phyloP scores from a whole-genome alignment of 2,329 filamentous ascomycete species.

The Nannizziopsis arthrosporioides region DNA sequence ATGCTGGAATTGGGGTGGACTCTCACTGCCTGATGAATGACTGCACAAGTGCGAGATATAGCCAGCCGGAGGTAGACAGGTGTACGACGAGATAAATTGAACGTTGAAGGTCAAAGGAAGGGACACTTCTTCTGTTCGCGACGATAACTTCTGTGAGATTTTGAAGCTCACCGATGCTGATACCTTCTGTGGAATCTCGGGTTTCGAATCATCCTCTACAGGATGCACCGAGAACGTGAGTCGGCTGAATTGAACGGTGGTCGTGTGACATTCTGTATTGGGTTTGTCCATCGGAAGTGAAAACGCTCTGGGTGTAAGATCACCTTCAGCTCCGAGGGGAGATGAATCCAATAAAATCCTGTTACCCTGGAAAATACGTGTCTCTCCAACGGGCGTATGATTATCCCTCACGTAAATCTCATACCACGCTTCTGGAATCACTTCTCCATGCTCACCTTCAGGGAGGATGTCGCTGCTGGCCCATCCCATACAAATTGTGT shows the following conservation, averaged over 20 bases:
- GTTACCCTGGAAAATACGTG: constrained; percentile 36
- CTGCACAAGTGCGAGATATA: constrained; percentile 14
- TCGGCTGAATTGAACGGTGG: constrained; percentile 10
- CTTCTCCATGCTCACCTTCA: constrained; percentile 21
- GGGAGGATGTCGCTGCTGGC: constrained; percentile 35
- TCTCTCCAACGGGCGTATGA: constrained; percentile 15
- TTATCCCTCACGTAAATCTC: constrained; percentile 32
- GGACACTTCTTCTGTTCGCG: constrained; percentile 18
- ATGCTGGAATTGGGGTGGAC: constrained; percentile 8
- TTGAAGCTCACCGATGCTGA: constrained; percentile 20
- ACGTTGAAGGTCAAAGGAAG: constrained; percentile 41
- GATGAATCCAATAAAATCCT: constrained; percentile 30
- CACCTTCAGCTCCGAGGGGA: constrained; percentile 29
- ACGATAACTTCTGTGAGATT: constrained; percentile 14
- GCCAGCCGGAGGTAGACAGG: constrained; percentile 39
- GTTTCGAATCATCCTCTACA: constrained; percentile 11
- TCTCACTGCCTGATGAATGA: neutral
- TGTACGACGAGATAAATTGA: constrained; percentile 44
- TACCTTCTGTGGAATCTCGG: constrained; percentile 19
- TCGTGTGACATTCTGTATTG: constrained; percentile 13
- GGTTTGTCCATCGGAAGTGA: constrained; percentile 29
- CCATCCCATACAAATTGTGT: constrained; percentile 46
- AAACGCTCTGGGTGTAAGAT: constrained; percentile 29
- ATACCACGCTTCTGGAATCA: constrained; percentile 39
- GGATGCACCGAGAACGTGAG: constrained; percentile 17